Evolutionary conservation across 768 basidiomycete genomes (phyloP).

Genomic region (Daedaleopsis nitida): DNA sequence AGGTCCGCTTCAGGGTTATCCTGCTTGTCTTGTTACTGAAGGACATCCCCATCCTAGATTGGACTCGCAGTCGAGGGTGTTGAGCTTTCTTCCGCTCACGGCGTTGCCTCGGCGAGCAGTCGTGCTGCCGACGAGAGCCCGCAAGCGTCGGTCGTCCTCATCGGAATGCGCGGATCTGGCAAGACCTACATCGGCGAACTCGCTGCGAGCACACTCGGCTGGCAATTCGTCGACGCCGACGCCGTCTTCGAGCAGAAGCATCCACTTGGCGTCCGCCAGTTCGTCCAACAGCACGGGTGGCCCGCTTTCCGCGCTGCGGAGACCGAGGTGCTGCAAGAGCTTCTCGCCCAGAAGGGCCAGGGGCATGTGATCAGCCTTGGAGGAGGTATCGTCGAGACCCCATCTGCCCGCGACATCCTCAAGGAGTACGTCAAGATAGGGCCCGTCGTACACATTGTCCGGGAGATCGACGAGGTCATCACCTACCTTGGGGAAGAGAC

Average conservation of each 20-base stretch:
- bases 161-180: slow-evolving; percentile 97
- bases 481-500: slow-evolving; percentile 77
- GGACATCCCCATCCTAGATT: slow-evolving; percentile 53
- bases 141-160: slow-evolving; percentile 68
- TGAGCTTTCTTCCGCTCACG: slow-evolving; percentile 54
- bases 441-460: slow-evolving; percentile 81
- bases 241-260: slow-evolving; percentile 68
- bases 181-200: slow-evolving; percentile 87
- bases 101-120: slow-evolving; percentile 44
- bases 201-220: slow-evolving; percentile 71
- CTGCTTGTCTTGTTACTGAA: slow-evolving; percentile 1
- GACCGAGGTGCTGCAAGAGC: slow-evolving; percentile 62
- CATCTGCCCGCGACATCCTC: slow-evolving; percentile 71
- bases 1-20: slow-evolving; percentile 49
- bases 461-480: slow-evolving; percentile 81
- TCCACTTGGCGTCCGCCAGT: slow-evolving; percentile 65
- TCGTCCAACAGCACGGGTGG: slow-evolving; percentile 87
- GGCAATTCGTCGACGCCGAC: slow-evolving; percentile 87
- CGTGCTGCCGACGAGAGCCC: slow-evolving; percentile 34
- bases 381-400: slow-evolving; percentile 91
- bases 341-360: slow-evolving; percentile 56
- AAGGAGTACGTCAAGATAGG: slow-evolving; percentile 64
- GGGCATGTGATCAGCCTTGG: slow-evolving; percentile 87
- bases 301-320: slow-evolving; percentile 86
- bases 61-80: slow-evolving; percentile 87